A percentile compares a stretch with the other conserved stretches of the same genome.
Conservation (phyloP, 73 alveolate genomes). For the Paramecium tetraurelia region DNA sequence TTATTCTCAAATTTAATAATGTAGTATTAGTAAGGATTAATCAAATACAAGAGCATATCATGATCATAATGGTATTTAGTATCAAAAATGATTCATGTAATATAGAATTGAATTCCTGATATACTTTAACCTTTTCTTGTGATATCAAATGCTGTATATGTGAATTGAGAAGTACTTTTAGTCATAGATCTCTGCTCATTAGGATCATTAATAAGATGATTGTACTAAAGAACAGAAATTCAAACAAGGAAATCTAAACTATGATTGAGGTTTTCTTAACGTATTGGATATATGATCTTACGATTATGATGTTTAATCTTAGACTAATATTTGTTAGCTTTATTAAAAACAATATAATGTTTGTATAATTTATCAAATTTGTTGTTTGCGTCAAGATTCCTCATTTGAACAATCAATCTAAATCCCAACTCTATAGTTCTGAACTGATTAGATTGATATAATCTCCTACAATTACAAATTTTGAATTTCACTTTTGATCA, state of each 20-base stretch:
- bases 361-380: neutral
- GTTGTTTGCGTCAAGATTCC: neutral
- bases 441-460: neutral
- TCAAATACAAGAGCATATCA: neutral
- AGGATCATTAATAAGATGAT: neutral
- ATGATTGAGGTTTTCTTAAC: neutral
- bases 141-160: neutral
- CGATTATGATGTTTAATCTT: neutral
- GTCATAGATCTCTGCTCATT: neutral
- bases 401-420: neutral
- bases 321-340: neutral
- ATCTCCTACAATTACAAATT: neutral
- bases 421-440: too few relatives aligned
- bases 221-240: neutral
- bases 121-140: slow-evolving; percentile 22
- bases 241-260: neutral
- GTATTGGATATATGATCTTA: neutral
- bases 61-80: neutral
- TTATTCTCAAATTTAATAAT: neutral
- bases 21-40: neutral
- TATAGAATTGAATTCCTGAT: slow-evolving; percentile 26
- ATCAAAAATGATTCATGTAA: neutral
- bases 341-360: too few relatives aligned
- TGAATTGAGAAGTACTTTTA: neutral
- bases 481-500: neutral